These are phyloP conservation scores for Chytriomyces sp. DNA, from an alignment of 192 early-diverging fungal species.

Conservation along the genomic window DNA sequence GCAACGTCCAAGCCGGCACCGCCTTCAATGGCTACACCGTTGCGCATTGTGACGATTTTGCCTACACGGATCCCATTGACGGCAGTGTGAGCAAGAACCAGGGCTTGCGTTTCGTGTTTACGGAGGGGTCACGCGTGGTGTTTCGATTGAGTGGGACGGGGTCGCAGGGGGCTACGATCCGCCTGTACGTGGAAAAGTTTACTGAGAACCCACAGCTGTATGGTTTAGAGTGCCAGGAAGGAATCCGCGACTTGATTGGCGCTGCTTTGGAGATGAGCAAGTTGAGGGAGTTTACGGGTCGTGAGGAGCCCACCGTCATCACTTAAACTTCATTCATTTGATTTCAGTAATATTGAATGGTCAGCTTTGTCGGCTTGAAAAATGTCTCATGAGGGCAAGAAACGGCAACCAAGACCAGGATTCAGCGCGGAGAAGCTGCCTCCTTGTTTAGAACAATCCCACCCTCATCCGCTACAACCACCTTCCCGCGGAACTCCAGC, in stretches of 20 bases:
- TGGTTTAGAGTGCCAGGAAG: constrained; percentile 74
- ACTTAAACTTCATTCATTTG: too few relatives aligned
- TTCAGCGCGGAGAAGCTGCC: too few relatives aligned
- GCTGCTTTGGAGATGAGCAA: constrained; percentile 76
- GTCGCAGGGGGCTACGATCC: constrained; percentile 91
- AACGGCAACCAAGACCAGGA: too few relatives aligned
- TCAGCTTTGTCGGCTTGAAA: too few relatives aligned
- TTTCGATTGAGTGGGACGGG: constrained; percentile 94
- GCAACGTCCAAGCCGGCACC: constrained; percentile 60
- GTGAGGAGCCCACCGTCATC: constrained; percentile 81
- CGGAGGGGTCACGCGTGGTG: constrained; percentile 89
- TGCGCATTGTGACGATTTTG: constrained; percentile 81
- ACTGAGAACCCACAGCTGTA: constrained; percentile 55
- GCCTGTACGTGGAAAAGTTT: constrained; percentile 96
- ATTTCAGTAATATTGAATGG: too few relatives aligned
- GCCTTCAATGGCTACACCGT: constrained; percentile 69
- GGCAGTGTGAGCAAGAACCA: constrained; percentile 70
- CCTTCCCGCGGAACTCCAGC: not conserved
- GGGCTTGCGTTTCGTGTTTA: constrained; percentile 89
- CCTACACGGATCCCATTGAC: constrained; percentile 93
- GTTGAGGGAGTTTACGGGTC: constrained; percentile 81
- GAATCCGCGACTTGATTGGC: constrained; percentile 85
- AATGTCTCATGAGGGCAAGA: too few relatives aligned
- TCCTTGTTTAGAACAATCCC: not conserved
- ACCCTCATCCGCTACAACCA: not conserved